Evolutionary conservation across 2,329 filamentous ascomycete species (phyloP).

Genomic region (Fusarium avenaceum): DNA sequence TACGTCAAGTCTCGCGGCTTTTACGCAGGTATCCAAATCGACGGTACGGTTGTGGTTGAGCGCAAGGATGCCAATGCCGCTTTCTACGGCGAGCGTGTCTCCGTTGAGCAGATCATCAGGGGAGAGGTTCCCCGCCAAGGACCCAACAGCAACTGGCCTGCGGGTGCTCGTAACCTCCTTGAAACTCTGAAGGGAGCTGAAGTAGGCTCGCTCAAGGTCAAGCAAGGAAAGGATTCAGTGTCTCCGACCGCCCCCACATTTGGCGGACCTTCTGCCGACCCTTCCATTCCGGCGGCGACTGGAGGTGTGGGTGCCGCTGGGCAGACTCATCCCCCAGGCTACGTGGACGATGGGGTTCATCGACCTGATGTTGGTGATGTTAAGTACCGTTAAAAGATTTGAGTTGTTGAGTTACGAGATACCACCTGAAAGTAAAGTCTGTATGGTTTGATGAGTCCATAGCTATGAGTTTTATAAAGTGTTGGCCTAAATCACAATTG

Average conservation of each 20-base stretch:
- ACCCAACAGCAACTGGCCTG: constrained; percentile 51
- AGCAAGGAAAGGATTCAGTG: constrained; percentile 32
- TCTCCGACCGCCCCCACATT: constrained; percentile 22
- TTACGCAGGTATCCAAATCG: constrained; percentile 87
- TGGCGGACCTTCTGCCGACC: constrained; percentile 21
- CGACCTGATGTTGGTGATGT: constrained; percentile 45
- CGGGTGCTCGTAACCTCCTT: constrained; percentile 50
- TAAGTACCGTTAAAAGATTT: constrained; percentile 41
- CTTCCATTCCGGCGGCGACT: constrained; percentile 23
- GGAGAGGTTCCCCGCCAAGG: constrained; percentile 53
- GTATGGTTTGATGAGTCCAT: neutral
- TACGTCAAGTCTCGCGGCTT: constrained; percentile 92
- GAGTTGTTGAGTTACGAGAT: constrained; percentile 30
- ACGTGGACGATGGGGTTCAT: constrained; percentile 45
- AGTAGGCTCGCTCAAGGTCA: constrained; percentile 46
- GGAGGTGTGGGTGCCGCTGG: constrained; percentile 9
- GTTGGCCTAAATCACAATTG: neutral
- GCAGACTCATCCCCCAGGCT: constrained; percentile 41
- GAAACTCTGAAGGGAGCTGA: constrained; percentile 53
- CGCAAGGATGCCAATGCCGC: constrained; percentile 88
- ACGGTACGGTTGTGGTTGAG: constrained; percentile 89
- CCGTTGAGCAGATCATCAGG: constrained; percentile 63
- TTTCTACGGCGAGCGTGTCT: constrained; percentile 78
- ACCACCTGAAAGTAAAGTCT: constrained; percentile 24
- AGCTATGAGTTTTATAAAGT: neutral